phyloP scores from a whole-genome alignment of 495 filamentous ascomycete species.

The Aspergillus nidulans region DNA sequence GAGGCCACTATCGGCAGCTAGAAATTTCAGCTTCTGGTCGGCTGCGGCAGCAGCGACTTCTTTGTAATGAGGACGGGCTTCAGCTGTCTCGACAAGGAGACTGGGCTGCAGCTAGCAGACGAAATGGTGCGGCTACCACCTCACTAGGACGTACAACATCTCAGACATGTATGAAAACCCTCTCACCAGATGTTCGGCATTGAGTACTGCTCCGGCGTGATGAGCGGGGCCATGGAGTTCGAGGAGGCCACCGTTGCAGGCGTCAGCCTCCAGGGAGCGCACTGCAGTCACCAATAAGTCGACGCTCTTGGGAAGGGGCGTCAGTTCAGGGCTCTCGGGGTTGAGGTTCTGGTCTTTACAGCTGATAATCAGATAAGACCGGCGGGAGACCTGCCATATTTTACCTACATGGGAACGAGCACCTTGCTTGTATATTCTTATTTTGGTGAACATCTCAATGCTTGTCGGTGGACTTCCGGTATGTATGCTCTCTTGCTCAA shows the following conservation, averaged over 20 bases:
- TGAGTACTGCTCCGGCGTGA: conserved; percentile 52
- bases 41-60: conserved; percentile 60
- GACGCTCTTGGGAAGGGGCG: conserved; percentile 45
- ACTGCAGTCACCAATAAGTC: conserved; percentile 48
- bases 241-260: conserved; percentile 52
- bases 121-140: conserved; percentile 29
- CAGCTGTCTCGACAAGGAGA: conserved; percentile 39
- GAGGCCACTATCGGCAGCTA: conserved; percentile 22
- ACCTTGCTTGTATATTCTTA: no score
- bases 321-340: conserved; percentile 50
- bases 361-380: conserved; percentile 24
- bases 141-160: conserved; percentile 47
- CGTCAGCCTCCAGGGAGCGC: conserved; percentile 45
- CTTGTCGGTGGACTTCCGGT: no score
- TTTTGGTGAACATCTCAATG: no score
- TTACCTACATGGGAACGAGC: no score
- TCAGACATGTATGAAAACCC: conserved; percentile 38
- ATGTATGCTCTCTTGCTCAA: no score
- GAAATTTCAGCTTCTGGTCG: conserved; percentile 49
- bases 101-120: conserved; percentile 36
- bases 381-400: conserved; percentile 30
- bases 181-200: conserved; percentile 53
- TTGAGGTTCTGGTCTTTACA: conserved; percentile 51
- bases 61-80: conserved; percentile 50
- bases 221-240: conserved; percentile 53